Evolutionary conservation across 768 basidiomycete genomes (phyloP).

Genomic region (Termitomyces sp.): DNA sequence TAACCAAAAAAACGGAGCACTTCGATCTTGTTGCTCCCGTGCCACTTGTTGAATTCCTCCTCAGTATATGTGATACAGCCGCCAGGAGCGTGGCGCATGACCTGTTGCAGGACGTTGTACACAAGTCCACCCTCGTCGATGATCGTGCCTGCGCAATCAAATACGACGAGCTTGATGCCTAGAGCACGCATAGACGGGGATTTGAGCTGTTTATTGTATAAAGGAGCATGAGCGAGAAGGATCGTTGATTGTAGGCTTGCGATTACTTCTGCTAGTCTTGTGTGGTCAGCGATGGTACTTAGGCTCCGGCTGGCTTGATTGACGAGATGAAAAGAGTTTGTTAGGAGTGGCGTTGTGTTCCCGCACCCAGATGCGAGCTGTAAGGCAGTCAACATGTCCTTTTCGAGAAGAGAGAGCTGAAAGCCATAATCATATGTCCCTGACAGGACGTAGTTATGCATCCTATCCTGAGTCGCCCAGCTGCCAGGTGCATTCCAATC

Average conservation of each 20-base stretch:
- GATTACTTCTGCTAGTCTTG: not conserved
- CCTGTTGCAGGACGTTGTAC: conserved; percentile 7
- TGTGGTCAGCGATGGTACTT: not conserved
- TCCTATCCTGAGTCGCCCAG: conserved; percentile 6
- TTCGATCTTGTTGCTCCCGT: conserved; percentile 11
- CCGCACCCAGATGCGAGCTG: conserved; percentile 5
- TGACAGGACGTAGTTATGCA: conserved; percentile 5
- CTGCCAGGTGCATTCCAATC: not conserved
- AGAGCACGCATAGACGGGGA: conserved; percentile 7
- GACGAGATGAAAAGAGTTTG: conserved; percentile 6
- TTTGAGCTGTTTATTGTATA: not conserved
- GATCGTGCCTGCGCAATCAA: conserved; percentile 12
- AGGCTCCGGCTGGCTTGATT: conserved; percentile 2
- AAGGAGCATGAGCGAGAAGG: not conserved
- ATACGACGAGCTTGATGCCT: conserved; percentile 9
- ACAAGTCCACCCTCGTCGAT: conserved; percentile 11
- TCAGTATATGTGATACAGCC: conserved; percentile 3
- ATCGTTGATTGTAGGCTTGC: not conserved
- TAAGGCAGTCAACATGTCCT: conserved; percentile 11
- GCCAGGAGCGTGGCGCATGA: conserved; percentile 7
- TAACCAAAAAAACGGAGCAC: conserved; percentile 6
- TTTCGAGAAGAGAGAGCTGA: conserved; percentile 9
- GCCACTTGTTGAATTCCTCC: conserved; percentile 10
- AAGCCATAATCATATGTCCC: conserved; percentile 10
- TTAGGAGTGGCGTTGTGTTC: conserved; percentile 5